Conservation (phyloP, 345 rosid genomes). For the Diplotaxis tenuifolia region DNA sequence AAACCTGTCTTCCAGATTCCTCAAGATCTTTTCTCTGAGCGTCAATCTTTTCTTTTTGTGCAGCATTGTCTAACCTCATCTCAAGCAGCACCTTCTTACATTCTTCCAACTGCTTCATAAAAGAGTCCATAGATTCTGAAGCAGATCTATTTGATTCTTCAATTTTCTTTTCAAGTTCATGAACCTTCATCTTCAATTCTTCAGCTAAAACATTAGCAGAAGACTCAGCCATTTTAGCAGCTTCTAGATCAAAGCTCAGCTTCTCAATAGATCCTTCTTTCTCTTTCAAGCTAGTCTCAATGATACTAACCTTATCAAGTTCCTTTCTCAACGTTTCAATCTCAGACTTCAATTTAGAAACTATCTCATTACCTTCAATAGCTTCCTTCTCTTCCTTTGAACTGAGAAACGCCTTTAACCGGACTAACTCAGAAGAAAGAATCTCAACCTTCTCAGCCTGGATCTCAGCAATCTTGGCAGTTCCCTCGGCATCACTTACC, state of each 20-base stretch:
- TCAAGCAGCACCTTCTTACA: slow-evolving; percentile 61
- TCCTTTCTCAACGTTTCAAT: slow-evolving; percentile 52
- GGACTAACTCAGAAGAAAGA: slow-evolving; percentile 65
- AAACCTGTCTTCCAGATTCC: slow-evolving; percentile 49
- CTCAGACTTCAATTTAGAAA: slow-evolving; percentile 54
- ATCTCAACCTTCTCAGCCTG: slow-evolving; percentile 73
- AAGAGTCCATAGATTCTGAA: slow-evolving; percentile 67
- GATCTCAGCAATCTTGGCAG: slow-evolving; percentile 81
- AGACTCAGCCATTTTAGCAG: slow-evolving; percentile 85
- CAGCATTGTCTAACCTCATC: slow-evolving; percentile 53
- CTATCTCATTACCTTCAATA: slow-evolving; percentile 45
- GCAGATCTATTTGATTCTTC: slow-evolving; percentile 67
- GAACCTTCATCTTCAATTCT: slow-evolving; percentile 55
- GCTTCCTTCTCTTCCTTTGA: slow-evolving; percentile 54
- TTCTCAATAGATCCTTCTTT: slow-evolving; percentile 65
- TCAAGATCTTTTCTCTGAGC: slow-evolving; percentile 64
- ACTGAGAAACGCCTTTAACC: slow-evolving; percentile 61
- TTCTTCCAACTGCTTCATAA: slow-evolving; percentile 67
- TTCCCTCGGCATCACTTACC: slow-evolving; percentile 79
- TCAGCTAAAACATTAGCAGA: slow-evolving; percentile 63
- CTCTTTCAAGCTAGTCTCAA: slow-evolving; percentile 53
- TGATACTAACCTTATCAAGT: slow-evolving; percentile 48
- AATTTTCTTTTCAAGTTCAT: slow-evolving; percentile 54
- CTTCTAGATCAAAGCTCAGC: slow-evolving; percentile 80
- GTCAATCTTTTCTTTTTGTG: slow-evolving; percentile 65